Percentiles rank a stretch among this genome's conserved stretches.
Evolutionary conservation across 371 early-diverging fungal genomes (phyloP).

Genomic region (Furculomyces boomerangus): DNA sequence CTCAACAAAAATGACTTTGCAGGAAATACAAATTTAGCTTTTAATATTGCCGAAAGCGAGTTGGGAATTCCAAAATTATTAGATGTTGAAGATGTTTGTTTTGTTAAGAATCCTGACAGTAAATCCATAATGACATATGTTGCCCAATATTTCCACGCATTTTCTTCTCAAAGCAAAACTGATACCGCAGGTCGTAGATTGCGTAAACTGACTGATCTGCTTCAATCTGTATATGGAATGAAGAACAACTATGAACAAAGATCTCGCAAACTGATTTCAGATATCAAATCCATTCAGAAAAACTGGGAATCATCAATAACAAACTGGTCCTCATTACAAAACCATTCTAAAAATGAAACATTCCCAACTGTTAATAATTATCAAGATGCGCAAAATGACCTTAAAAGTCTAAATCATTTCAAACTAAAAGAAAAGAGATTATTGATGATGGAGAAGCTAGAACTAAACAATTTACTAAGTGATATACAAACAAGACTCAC

Average conservation of each 20-base stretch:
- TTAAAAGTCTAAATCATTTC: constrained; percentile 55
- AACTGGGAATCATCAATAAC: too few relatives aligned
- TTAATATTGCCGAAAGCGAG: constrained; percentile 79
- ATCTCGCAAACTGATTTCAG: constrained; percentile 42
- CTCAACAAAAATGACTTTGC: constrained; percentile 56
- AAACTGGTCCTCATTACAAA: too few relatives aligned
- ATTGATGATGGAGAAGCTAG: constrained; percentile 82
- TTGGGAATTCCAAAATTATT: constrained; percentile 76
- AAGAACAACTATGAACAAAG: constrained; percentile 76
- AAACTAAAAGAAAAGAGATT: constrained; percentile 61
- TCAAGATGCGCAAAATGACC: constrained; percentile 57
- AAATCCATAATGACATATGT: constrained; percentile 97
- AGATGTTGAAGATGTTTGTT: constrained; percentile 92
- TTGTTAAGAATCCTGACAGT: constrained; percentile 90
- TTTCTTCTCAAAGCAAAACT: constrained; percentile 63
- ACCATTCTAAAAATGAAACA: too few relatives aligned
- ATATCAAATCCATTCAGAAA: constrained; percentile 34
- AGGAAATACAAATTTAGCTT: constrained; percentile 84
- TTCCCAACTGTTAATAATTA: too few relatives aligned
- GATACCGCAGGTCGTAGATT: constrained; percentile 83
- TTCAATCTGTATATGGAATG: constrained; percentile 75
- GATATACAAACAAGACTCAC: constrained; percentile 89
- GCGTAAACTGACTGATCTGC: constrained; percentile 72
- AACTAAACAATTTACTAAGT: constrained; percentile 67
- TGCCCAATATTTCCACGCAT: constrained; percentile 96